Evolutionary conservation across 805 yeast species (phyloP).

Genomic region (Wickerhamiella lipophila): DNA sequence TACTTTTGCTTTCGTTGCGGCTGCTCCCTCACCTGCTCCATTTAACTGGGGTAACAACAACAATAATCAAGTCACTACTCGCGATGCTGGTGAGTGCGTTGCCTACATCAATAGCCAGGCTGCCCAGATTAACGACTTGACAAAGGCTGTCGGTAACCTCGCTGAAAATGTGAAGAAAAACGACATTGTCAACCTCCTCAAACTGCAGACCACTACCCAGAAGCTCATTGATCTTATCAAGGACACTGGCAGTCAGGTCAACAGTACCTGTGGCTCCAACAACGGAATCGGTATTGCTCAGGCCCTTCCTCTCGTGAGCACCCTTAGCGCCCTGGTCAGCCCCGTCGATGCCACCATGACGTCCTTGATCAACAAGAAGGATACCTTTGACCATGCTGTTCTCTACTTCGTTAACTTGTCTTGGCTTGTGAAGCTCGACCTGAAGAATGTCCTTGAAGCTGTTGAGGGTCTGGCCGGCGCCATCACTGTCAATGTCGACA

Average conservation of each 20-base stretch:
- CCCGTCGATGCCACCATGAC: conserved; percentile 9
- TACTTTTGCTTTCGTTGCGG: neutral
- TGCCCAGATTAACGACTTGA: conserved; percentile 2
- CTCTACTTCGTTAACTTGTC: conserved; percentile 6
- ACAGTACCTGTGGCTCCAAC: conserved; percentile 5
- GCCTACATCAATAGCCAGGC: conserved; percentile 3
- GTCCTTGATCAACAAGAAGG: conserved; percentile 6
- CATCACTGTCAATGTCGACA: neutral
- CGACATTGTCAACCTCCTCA: neutral
- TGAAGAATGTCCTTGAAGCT: conserved; percentile 31
- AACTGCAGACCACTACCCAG: conserved; percentile 1
- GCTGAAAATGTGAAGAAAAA: neutral
- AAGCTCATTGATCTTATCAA: neutral
- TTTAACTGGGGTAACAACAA: neutral
- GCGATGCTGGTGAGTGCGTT: conserved; percentile 1
- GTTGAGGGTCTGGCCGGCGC: conserved; percentile 2
- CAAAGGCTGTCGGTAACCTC: neutral
- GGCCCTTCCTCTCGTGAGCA: conserved; percentile 5
- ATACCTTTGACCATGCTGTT: conserved; percentile 22
- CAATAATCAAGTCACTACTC: neutral
- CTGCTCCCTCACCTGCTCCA: neutral
- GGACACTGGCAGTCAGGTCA: conserved; percentile 2
- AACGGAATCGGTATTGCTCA: neutral
- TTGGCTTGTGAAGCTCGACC: conserved; percentile 27
- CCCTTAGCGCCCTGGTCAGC: neutral